phyloP scores from a whole-genome alignment of 371 early-diverging fungal genomes.

The Choanephora cucurbitarum region DNA sequence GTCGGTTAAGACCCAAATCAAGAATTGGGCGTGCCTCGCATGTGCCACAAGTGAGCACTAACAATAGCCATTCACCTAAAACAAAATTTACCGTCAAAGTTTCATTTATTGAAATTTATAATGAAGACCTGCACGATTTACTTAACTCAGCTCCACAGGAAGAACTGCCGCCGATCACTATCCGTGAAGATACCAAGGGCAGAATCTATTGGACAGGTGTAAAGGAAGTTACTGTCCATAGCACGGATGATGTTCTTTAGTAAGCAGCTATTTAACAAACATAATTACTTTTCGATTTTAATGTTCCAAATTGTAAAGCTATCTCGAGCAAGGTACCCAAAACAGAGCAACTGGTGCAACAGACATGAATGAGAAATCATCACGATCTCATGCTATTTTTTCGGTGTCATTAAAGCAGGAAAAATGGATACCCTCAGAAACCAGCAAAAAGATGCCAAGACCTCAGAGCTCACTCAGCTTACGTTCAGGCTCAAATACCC shows the following conservation, averaged over 20 bases:
- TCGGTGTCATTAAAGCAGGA: constrained; percentile 81
- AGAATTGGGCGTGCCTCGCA: constrained; percentile 12
- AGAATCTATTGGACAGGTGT: constrained; percentile 90
- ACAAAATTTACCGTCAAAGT: constrained; percentile 53
- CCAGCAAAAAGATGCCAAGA: constrained; percentile 14
- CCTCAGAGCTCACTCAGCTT: constrained; percentile 25
- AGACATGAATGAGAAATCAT: constrained; percentile 96
- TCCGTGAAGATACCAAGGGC: constrained; percentile 94
- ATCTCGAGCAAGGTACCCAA: constrained; percentile 76
- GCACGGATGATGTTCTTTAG: constrained; percentile 78
- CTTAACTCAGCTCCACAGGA: constrained; percentile 56
- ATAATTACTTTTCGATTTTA: neutral
- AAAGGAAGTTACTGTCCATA: constrained; percentile 74
- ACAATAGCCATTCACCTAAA: constrained; percentile 6
- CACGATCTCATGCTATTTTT: constrained; percentile 98
- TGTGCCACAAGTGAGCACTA: constrained; percentile 8
- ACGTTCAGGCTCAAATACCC: constrained; percentile 5
- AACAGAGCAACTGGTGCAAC: constrained; percentile 95
- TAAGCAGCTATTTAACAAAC: constrained; percentile 20
- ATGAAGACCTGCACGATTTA: constrained; percentile 94
- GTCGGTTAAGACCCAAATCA: constrained; percentile 21
- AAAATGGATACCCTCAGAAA: constrained; percentile 44
- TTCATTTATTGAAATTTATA: constrained; percentile 95
- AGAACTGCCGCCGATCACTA: constrained; percentile 71
- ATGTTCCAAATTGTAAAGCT: constrained; percentile 26